Conservation (phyloP, 768 basidiomycete genomes). For the Ramaria rubella region DNA sequence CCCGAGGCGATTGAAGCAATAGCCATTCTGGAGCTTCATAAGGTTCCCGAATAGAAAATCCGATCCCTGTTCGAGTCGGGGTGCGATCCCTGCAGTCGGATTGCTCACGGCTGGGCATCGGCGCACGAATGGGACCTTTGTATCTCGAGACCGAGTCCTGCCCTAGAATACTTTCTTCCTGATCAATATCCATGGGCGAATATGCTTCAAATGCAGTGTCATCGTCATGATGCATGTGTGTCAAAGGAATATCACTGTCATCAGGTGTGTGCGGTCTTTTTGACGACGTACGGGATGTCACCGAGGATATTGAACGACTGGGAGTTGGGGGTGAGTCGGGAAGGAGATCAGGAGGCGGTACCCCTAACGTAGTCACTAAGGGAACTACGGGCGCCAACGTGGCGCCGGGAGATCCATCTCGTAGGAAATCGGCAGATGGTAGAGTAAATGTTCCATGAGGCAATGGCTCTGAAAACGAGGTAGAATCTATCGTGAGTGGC, state of each 20-base stretch:
- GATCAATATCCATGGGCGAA: background rate
- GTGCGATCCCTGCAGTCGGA: background rate
- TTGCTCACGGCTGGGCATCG: background rate
- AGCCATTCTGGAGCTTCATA: background rate
- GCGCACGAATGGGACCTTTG: background rate
- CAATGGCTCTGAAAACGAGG: background rate
- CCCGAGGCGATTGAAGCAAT: background rate
- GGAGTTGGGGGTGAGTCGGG: slow-evolving; percentile 53
- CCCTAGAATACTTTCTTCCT: background rate
- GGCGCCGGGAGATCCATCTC: too few relatives aligned
- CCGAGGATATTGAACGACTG: slow-evolving; percentile 51
- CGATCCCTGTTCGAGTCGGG: background rate
- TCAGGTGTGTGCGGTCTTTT: slow-evolving; percentile 73
- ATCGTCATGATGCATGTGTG: background rate
- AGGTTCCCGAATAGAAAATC: background rate
- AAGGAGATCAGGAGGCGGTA: background rate
- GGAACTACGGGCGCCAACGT: slow-evolving; percentile 59
- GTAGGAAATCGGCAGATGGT: slow-evolving; percentile 43
- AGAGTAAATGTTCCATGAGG: background rate
- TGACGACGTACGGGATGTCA: slow-evolving; percentile 70
- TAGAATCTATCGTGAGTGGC: background rate
- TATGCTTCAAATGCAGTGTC: too few relatives aligned
- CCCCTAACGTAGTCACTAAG: slow-evolving; percentile 15
- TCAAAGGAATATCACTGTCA: slow-evolving; percentile 39
- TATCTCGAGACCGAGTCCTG: background rate